Base-by-base conservation (phyloP, 805 yeast species). In the Candida pini region DNA sequence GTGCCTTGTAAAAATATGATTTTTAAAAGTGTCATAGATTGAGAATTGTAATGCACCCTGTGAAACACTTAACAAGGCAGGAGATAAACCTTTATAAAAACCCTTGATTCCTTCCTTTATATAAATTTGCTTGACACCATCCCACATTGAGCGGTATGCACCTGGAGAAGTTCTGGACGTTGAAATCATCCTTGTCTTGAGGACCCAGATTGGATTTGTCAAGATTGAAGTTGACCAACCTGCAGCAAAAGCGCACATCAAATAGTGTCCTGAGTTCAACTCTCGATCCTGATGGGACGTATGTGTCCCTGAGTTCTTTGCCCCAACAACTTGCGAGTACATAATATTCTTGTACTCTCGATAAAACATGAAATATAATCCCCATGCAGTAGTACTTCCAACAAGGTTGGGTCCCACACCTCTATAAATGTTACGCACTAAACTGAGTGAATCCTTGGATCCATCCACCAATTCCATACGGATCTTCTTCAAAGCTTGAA, bases 191-290 rank as follows among this genome's bases (percentile, higher is more conserved):
- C 97, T 68, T 0, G 98, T 92, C 58, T 92, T 92, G 14, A 92
- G 56, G 2, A 92, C 96, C 98, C 98, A 90, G 9, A 90, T 72
- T 1, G 98, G 98, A 53, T 88, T 92, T 1, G 98, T 89, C 12
- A 84, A 27, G 0, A 86, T 36, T 1, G 94, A 73, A 0, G 96
- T 86, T 5, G 78, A 49, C 26, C 78, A 51, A 0, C 98, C 98
- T 0, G 97, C 88, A 2, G 68, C 43, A 31, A 77, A 69, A 2
- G 88, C 83, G 31, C 81, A 61, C 4, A 61, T 35, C 19, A 81
- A 48, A 55, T 76, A 76, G 40, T 69, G 66, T 35, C 60, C 54
- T 6, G 77, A 60, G 16, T 59, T 55, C 29, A 72, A 54, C 7
- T 51, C 43, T 4, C 54, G 47, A 39, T 68, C 69, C n/a, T 50